A percentile compares a stretch with the other conserved stretches of the same genome.
Evolutionary conservation across 306 rosid genomes (phyloP).

Genomic region (Canavalia ensiformis): DNA sequence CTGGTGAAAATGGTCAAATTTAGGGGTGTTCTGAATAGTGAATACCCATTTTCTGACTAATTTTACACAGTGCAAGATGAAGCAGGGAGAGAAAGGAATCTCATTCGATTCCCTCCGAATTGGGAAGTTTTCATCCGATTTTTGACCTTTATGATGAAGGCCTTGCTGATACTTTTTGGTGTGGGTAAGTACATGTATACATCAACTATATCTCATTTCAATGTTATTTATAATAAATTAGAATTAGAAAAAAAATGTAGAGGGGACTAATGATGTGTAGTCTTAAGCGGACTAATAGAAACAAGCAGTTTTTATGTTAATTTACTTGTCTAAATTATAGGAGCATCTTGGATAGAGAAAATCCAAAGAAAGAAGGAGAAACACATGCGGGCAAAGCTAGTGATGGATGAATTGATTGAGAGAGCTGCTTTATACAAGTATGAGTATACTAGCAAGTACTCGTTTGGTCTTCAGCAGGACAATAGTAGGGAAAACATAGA

Average conservation of each 20-base stretch:
- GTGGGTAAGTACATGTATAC: constrained; percentile 37
- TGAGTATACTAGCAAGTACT: neutral
- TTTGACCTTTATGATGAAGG: constrained; percentile 34
- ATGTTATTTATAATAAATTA: neutral
- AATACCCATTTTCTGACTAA: neutral
- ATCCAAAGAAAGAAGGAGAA: constrained; percentile 48
- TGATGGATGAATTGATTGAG: constrained; percentile 43
- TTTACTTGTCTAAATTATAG: constrained; percentile 29
- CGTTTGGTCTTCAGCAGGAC: neutral
- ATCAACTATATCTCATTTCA: neutral
- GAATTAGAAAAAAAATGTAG: neutral
- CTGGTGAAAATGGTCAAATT: neutral
- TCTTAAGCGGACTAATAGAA: neutral
- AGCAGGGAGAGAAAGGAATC: constrained; percentile 12
- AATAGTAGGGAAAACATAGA: neutral
- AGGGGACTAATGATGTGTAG: neutral
- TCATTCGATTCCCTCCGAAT: constrained; percentile 38
- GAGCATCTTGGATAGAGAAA: constrained; percentile 43
- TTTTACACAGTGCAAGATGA: neutral
- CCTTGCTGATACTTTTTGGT: constrained; percentile 46
- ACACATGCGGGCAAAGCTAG: constrained; percentile 46
- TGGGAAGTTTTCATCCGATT: constrained; percentile 41
- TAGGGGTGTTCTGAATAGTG: neutral
- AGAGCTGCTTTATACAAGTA: constrained; percentile 32
- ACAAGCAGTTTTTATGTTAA: neutral